Evolutionary conservation across 768 basidiomycete species (phyloP), one percentile per base, ranked within the genome.

Genomic region (Suillus subluteus): DNA sequence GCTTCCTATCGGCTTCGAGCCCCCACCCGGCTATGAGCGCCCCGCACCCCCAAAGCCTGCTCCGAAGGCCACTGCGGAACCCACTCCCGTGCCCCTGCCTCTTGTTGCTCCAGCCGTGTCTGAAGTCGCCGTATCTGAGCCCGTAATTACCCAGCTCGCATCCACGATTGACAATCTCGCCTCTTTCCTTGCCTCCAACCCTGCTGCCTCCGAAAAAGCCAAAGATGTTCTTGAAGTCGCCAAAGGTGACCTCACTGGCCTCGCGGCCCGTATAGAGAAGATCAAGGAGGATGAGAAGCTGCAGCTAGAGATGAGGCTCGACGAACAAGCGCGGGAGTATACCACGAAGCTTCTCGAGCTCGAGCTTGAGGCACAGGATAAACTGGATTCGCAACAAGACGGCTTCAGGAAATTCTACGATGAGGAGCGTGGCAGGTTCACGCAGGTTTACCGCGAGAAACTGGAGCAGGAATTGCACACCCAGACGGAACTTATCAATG

Each of bases 1-100:
- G 7, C 82, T 99, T 30, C 98, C 97, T n/a, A 79, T 99, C 62
- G 97, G 96, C 15, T 94, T 93, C 75, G 96, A 98, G 77, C 94
- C 91, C 12, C 96, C 97, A 41, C 94, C 94, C 30, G 97, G 97
- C 23, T 98, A 88, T 76, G 82, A 84, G 65, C 84, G 88, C 46
- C 88, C 92, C 15, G 70, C 80, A 26, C 83, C 88, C 23, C 79
- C 84, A 38, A 87, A 88, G 73, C 77, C 80, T 44, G 71, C 76
- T 48, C 62, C 75, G n/a, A 78, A 79, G 67, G 23, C 67, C 16
- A 55, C 70, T 35, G 75, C 69, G 63, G 75, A 75, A 46, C 72
- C 80, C 66, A 74, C 73, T n/a, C 76, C 79, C 0, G 72, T 76
- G 15, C 58, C 52, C 40, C 84, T 98, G 12, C 95, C 96, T 55